These are phyloP conservation scores for Lipomyces orientalis DNA, from an alignment of 805 yeast species.

Conservation along the genomic window DNA sequence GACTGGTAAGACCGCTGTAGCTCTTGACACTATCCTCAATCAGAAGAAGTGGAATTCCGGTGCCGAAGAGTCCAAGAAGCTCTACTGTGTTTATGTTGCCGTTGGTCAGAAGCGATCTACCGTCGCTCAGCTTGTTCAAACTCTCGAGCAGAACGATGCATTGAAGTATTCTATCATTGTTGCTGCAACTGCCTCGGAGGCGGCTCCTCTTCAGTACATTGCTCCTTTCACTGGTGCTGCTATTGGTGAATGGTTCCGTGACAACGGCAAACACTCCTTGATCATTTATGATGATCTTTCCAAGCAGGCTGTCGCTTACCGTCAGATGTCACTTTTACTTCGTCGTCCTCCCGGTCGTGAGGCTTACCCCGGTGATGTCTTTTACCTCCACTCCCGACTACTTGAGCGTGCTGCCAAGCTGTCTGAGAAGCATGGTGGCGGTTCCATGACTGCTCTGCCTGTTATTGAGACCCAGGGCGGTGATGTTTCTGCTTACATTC, in stretches of 20 bases:
- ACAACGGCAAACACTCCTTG: conserved; percentile 97
- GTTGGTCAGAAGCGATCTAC: conserved; percentile 99
- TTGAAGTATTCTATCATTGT: conserved; percentile 96
- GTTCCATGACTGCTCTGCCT: conserved; percentile 95
- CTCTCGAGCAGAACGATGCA: conserved; percentile 97
- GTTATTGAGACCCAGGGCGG: conserved; percentile 99
- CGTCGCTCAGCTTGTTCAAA: conserved; percentile 99
- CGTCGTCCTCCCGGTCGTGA: conserved; percentile 98
- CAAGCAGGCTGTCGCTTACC: conserved; percentile 99
- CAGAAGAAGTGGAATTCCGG: conserved; percentile 99
- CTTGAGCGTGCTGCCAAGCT: conserved; percentile 98
- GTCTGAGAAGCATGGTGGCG: conserved; percentile 87
- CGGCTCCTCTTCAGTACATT: conserved; percentile 99
- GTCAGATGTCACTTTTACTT: conserved; percentile 96
- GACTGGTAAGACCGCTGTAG: conserved; percentile 99
- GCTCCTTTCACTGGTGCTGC: conserved; percentile 99
- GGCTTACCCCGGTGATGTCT: conserved; percentile 97
- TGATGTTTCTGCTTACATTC: conserved; percentile 97
- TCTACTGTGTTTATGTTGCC: conserved; percentile 99
- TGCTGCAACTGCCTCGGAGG: conserved; percentile 99
- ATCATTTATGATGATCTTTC: conserved; percentile 98
- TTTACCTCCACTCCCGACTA: conserved; percentile 93
- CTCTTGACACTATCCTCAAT: conserved; percentile 96
- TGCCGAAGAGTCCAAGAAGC: conserved; percentile 92
- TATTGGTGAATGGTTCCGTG: conserved; percentile 99